phyloP scores from a whole-genome alignment of 345 rosid species.

The Euphorbia peplus region DNA sequence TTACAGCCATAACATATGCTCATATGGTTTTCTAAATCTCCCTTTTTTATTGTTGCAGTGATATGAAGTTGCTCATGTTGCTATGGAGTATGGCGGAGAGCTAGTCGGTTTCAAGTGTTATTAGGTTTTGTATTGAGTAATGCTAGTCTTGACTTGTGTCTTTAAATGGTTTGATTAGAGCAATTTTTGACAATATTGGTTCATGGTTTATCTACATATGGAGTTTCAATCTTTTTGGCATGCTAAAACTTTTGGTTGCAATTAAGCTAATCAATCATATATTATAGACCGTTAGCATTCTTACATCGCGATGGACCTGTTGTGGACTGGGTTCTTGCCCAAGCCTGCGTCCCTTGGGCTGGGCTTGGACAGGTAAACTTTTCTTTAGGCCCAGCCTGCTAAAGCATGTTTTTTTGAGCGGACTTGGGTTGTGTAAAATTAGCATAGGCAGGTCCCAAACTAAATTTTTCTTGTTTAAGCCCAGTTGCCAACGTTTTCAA shows the following conservation, averaged over 20 bases:
- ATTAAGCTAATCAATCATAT: neutral
- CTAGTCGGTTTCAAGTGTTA: neutral
- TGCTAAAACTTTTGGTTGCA: neutral
- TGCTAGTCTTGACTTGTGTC: neutral
- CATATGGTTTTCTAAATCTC: neutral
- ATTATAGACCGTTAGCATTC: neutral
- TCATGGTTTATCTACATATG: neutral
- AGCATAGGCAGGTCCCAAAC: too few species aligned
- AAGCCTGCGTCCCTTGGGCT: too few species aligned
- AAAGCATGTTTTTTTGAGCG: too few species aligned
- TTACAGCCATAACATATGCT: neutral
- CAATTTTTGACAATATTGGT: neutral
- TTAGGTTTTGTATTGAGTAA: slow-evolving; percentile 2
- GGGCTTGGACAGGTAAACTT: too few species aligned
- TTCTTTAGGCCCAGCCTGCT: too few species aligned
- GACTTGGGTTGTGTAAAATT: too few species aligned
- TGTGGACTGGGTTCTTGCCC: too few species aligned
- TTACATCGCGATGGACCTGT: too few species aligned
- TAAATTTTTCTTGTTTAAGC: too few species aligned
- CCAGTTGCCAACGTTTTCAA: too few species aligned
- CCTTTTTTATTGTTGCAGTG: neutral
- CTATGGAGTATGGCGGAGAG: neutral
- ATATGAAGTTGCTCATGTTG: neutral
- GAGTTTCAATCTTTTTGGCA: neutral
- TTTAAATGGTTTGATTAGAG: neutral